A percentile compares a stretch with the other conserved stretches of the same genome.
Conservation (phyloP, 345 rosid genomes). For the Salix dunnii region DNA sequence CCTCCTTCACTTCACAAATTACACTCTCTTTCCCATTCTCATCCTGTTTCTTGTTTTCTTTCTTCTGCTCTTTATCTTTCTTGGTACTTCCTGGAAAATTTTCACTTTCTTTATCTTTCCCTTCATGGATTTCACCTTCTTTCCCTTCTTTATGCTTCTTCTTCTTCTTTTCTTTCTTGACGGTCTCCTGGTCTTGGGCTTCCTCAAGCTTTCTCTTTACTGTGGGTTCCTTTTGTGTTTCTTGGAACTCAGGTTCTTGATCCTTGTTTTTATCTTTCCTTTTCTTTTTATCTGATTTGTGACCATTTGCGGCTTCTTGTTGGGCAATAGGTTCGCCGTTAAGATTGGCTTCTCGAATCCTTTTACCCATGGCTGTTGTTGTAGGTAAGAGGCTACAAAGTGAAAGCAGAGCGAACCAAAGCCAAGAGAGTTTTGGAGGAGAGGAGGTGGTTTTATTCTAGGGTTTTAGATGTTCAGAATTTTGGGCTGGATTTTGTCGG, state of each 20-base stretch:
- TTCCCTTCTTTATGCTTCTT: slow-evolving; percentile 26
- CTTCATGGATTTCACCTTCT: slow-evolving; percentile 8
- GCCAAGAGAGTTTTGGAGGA: too few species aligned
- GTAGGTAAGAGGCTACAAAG: background rate
- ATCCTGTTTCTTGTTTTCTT: slow-evolving; percentile 9
- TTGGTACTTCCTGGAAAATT: background rate
- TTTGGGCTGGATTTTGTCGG: background rate
- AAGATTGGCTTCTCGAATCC: slow-evolving; percentile 21
- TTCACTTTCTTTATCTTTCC: slow-evolving; percentile 10
- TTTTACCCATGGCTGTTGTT: slow-evolving; percentile 38
- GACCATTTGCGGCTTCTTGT: background rate
- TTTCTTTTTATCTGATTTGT: slow-evolving; percentile 13
- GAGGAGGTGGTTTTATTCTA: background rate
- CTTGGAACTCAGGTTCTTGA: slow-evolving; percentile 19
- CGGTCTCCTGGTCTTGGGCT: slow-evolving; percentile 4
- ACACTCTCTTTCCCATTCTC: slow-evolving; percentile 6
- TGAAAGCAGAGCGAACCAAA: background rate
- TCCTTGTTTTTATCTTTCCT: slow-evolving; percentile 43
- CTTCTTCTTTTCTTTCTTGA: slow-evolving; percentile 22
- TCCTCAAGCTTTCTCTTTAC: slow-evolving; percentile 31
- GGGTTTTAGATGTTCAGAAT: slow-evolving; percentile 8
- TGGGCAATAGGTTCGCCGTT: slow-evolving; percentile 20
- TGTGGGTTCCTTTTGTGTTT: slow-evolving; percentile 20
- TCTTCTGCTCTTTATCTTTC: slow-evolving; percentile 28
- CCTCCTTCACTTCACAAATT: slow-evolving; percentile 10